These are phyloP conservation scores for Mucor saturninus DNA, from an alignment of 371 early-diverging fungal species.

Conservation along the genomic window DNA sequence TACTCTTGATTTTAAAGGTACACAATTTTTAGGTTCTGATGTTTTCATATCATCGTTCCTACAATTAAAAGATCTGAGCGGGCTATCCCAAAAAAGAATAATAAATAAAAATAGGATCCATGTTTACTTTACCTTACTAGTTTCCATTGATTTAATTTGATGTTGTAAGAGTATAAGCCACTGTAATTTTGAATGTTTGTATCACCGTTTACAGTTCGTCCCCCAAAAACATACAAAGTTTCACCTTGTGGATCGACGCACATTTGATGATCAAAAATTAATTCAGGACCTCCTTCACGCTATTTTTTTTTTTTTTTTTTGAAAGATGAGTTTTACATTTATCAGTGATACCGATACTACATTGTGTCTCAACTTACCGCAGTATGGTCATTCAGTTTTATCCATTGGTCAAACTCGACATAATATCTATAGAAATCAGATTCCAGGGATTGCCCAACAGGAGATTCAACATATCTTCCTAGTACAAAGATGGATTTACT, in stretches of 20 bases:
- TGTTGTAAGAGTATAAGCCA: constrained; percentile 84
- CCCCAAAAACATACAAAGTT: constrained; percentile 91
- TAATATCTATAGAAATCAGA: constrained; percentile 92
- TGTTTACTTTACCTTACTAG: constrained; percentile 51
- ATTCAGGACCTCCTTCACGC: constrained; percentile 81
- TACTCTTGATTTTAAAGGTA: constrained; percentile 75
- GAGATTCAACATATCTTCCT: constrained; percentile 87
- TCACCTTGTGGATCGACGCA: constrained; percentile 75
- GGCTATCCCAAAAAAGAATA: too few relatives aligned
- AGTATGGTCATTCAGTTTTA: constrained; percentile 76
- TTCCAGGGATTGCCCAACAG: constrained; percentile 60
- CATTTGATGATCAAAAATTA: constrained; percentile 96
- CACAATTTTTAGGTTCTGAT: background rate
- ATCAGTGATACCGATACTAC: background rate
- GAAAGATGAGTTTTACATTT: background rate
- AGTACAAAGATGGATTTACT: constrained; percentile 78
- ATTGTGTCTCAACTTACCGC: constrained; percentile 39
- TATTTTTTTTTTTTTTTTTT: constrained; percentile 10
- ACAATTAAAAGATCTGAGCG: background rate
- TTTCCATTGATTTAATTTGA: constrained; percentile 67
- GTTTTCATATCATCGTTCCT: constrained; percentile 20
- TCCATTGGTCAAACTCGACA: constrained; percentile 71
- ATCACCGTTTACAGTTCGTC: constrained; percentile 69
- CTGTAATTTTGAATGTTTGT: constrained; percentile 73
- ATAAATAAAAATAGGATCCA: too few relatives aligned